A percentile compares a stretch with the other conserved stretches of the same genome.
phyloP scores from a whole-genome alignment of 768 basidiomycete species.

The Chiua virens region DNA sequence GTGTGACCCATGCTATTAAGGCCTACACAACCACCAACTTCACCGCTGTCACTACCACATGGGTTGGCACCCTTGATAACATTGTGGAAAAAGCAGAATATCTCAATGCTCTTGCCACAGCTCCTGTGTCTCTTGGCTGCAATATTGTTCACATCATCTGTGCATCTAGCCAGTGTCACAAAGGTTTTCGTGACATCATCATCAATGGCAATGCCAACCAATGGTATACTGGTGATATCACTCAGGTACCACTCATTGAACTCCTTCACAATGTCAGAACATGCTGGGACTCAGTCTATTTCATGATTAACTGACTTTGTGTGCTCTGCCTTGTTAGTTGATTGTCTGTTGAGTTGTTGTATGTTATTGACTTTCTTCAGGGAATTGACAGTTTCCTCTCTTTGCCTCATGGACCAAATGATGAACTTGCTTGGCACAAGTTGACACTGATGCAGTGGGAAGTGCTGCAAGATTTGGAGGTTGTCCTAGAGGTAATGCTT shows the following conservation, averaged over 20 bases:
- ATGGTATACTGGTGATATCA: background rate
- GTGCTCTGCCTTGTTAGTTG: too few species aligned
- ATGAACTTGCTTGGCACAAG: too few species aligned
- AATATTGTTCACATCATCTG: background rate
- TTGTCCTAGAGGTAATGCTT: background rate
- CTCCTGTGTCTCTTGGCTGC: background rate
- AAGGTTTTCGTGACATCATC: background rate
- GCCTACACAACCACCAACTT: background rate
- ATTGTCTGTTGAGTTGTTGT: too few species aligned
- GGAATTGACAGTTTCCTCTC: too few species aligned
- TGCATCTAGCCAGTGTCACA: background rate
- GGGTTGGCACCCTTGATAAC: background rate
- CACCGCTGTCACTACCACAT: background rate
- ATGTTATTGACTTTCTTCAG: too few species aligned
- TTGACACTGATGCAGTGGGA: background rate
- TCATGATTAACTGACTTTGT: constrained; percentile 33
- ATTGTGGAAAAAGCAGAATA: background rate
- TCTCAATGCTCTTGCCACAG: background rate
- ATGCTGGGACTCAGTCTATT: constrained; percentile 14
- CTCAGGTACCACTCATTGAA: background rate
- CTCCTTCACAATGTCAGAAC: constrained; percentile 35
- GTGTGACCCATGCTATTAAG: constrained; percentile 5
- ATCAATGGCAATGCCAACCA: background rate
- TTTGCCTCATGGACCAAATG: too few species aligned
- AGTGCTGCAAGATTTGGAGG: background rate